Evolutionary conservation across 73 alveolate genomes (phyloP).

Genomic region (Vitrella brassicaformis): DNA sequence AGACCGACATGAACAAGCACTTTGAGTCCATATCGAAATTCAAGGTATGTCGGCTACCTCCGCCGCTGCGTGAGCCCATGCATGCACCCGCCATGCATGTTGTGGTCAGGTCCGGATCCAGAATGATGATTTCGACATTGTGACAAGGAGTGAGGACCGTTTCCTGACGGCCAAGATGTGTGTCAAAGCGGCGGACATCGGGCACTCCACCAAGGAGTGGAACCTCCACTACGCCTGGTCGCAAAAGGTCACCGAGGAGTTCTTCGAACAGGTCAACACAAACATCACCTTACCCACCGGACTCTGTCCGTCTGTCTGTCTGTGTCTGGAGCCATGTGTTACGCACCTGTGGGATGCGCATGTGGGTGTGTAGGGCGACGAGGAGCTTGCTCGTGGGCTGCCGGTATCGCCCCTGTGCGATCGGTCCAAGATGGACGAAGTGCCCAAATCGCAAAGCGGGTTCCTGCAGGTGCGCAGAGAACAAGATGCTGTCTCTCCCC

Average conservation of each 20-base stretch:
- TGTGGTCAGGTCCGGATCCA: neutral
- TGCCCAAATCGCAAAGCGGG: constrained; percentile 30
- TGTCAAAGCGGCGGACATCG: neutral
- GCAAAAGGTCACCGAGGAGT: neutral
- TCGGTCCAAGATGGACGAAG: constrained; percentile 9
- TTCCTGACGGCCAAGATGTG: neutral
- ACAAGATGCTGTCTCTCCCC: too few species aligned
- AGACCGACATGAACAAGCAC: neutral
- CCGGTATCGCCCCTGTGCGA: constrained; percentile 27
- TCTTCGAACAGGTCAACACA: constrained; percentile 1
- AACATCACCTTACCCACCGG: too few species aligned
- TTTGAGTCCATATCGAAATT: neutral
- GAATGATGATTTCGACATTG: neutral
- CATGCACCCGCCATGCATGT: neutral
- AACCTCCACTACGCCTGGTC: neutral
- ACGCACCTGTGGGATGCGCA: too few species aligned
- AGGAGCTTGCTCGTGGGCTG: constrained; percentile 11
- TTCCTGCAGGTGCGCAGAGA: constrained; percentile 16
- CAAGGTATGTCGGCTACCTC: neutral
- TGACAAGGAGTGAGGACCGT: neutral
- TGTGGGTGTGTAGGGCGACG: constrained; percentile 29
- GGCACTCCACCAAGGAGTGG: constrained; percentile 2
- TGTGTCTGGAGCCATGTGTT: too few species aligned
- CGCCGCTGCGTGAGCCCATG: neutral
- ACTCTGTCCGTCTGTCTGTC: too few species aligned